These are phyloP conservation scores for Bacterosira constricta DNA, from an alignment of 108 stramenopile species.

Conservation along the genomic window DNA sequence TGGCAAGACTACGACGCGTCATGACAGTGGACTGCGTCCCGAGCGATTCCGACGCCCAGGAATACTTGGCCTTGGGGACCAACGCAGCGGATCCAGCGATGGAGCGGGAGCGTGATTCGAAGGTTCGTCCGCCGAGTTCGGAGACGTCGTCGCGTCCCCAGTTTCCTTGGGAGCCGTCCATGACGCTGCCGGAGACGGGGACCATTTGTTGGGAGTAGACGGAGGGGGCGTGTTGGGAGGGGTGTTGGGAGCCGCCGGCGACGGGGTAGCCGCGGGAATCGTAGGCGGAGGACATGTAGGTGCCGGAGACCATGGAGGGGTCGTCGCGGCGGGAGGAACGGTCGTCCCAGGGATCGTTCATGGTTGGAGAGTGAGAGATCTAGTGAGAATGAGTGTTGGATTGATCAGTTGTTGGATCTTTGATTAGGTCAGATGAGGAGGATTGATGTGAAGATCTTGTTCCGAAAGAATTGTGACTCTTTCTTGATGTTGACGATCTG, in stretches of 20 bases:
- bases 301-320: constrained; percentile 19
- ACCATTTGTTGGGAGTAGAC: constrained; percentile 30
- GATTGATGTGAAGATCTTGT: no score
- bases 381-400: no score
- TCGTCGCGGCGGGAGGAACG: constrained; percentile 1
- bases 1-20: constrained; percentile 36
- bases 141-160: constrained; percentile 25
- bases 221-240: constrained; percentile 16
- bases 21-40: constrained; percentile 50
- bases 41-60: constrained; percentile 40
- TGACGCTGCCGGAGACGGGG: constrained; percentile 13
- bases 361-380: no score
- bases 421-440: no score
- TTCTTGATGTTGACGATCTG: no score
- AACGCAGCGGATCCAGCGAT: constrained; percentile 44
- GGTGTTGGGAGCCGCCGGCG: not conserved
- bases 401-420: no score
- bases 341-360: no score
- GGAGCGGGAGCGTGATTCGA: constrained; percentile 45
- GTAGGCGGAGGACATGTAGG: constrained; percentile 29
- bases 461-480: no score
- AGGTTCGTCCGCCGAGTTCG: constrained; percentile 41
- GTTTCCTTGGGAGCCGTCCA: constrained; percentile 3
- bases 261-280: constrained; percentile 24
- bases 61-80: constrained; percentile 55